Base-by-base conservation (phyloP, 805 yeast genomes). In the Candida patagonica region DNA sequence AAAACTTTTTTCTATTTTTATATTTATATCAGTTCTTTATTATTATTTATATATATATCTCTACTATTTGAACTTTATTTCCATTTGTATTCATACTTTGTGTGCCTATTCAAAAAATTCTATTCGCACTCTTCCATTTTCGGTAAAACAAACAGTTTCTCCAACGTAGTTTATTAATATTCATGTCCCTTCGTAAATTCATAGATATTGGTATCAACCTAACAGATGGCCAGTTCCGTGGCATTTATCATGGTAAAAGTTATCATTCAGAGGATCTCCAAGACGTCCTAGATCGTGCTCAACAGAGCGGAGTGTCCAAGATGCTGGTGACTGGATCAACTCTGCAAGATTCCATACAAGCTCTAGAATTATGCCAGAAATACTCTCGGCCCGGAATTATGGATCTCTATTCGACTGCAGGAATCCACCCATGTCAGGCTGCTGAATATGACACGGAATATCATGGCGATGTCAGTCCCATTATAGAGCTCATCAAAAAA, bases 381-480 rank as follows among this genome's bases (percentile, higher is more conserved):
- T 29, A 29, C 17, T 15, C 19, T 8, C 3, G 17, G 17, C 26
- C 29, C 5, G 26, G 27, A 3, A 10, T 4, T 19, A 13, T 17
- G 9, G 35, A 26, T 19, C 55, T 78, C 23, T 71, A 63, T 44
- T 74, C 82, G 19, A 92, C 98, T 0, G 88, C 78, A 1, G 98
- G 99, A 9, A 94, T 89, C 1, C 99, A 92, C 63, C 99, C 99
- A 0, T 89, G 98, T 60, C 67, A 80, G 13, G 94, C 87, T 0
- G 58, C 57, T 54, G 88, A 68, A 49, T 71, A 77, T 46, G 62
- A 52, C 6, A 44, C 41, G 5, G 52, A 49, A 2, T 51, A 52
- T 9, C 47, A 46, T 3, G 59, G 47, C 8, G 67, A 60, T 2
- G 59, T 89, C 34, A 51, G 56, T 2, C 56, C 66, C 20, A 59